Conservation (phyloP, 225 moss, liverwort and hornwort species). For the Climacium dendroides region DNA sequence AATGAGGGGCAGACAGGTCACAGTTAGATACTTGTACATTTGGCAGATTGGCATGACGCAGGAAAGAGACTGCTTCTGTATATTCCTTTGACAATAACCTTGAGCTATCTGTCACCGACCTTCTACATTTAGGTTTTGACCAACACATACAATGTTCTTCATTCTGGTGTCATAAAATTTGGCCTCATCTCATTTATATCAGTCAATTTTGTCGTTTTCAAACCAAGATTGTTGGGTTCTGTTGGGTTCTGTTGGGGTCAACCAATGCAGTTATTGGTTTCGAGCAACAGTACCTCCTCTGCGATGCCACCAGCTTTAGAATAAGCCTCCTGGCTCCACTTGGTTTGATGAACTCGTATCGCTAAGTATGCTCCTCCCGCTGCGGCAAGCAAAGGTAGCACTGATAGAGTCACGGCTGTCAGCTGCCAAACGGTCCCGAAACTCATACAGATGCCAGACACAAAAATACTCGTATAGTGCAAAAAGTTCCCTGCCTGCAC, state of each 20-base stretch:
- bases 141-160: background rate
- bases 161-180: background rate
- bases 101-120: background rate
- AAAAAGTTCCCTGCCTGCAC: conserved; percentile 84
- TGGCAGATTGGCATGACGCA: background rate
- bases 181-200: background rate
- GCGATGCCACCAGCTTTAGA: conserved; percentile 72
- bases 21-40: background rate
- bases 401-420: conserved; percentile 74
- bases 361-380: conserved; percentile 81
- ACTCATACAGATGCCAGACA: conserved; percentile 78
- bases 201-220: background rate
- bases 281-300: conserved; percentile 51
- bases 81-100: background rate
- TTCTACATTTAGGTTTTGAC: background rate
- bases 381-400: conserved; percentile 80
- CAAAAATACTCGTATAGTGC: conserved; percentile 76
- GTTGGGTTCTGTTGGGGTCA: background rate
- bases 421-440: conserved; percentile 87
- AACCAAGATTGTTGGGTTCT: background rate
- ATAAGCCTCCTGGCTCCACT: conserved; percentile 84
- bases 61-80: background rate
- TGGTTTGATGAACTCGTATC: conserved; percentile 63
- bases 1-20: background rate
- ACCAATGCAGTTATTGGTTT: background rate